Base-by-base conservation (phyloP, 139 green algal genomes). In the Penium margaritaceum region DNA sequence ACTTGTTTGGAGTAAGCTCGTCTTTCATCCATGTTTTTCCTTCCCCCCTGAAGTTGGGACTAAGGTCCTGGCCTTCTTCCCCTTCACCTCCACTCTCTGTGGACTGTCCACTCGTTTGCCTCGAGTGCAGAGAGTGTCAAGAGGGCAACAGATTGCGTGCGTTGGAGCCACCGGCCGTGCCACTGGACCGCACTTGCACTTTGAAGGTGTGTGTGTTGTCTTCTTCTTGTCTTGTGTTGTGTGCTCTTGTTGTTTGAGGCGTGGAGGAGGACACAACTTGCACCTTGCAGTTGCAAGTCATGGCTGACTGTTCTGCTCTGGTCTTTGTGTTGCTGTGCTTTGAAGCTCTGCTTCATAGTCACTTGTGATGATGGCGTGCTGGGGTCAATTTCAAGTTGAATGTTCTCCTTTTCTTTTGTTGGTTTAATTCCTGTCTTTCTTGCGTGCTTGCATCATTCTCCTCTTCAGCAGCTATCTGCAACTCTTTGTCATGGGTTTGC, bases 171-270 rank as follows among this genome's bases (percentile, higher is more conserved):
- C 67, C 19, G 67, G 67, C 0, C 67, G 41, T 37, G 53, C 67
- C 29, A 75, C 67, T 0, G 67, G 67, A 12, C 67, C 67, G 19
- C 67, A 75, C 55, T 15, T 75, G 67, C 67, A 75, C 53, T 75
- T 75, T 51, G 67, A 75, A 57, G 63, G 63, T 71, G 38, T 17
- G 30, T 21, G 51, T 24, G 30, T 21, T 29, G 6, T 3, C 30
- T 34, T n/a, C 44, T 21, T 2, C 21, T 21, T 6, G 19, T n/a
- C 47, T n/a, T n/a, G 4, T n/a, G 3, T n/a, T 58, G 21, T 30
- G 46, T n/a, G 5, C 46, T 57, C 12, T 7, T n/a, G 7, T n/a
- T 57, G 21, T 57, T 21, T 29, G 2, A 55, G 30, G 30, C 58
- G 15, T 37, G 33, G 24, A 4, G 27, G n/a, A 44, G 58, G 58